Conservation (phyloP, 2,329 filamentous ascomycete genomes). For the Microdochium nivale region DNA sequence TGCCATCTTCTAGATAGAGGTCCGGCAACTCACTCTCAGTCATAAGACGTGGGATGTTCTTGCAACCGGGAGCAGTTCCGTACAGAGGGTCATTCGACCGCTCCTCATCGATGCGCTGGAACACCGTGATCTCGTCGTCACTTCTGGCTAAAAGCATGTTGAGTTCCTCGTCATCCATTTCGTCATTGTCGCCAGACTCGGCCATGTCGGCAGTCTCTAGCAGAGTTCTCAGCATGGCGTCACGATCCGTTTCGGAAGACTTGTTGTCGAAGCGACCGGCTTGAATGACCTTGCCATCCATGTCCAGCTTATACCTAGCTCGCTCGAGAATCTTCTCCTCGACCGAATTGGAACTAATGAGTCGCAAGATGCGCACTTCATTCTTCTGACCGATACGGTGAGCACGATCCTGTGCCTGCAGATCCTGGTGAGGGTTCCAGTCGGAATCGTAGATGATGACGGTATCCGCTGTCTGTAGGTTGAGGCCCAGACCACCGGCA, state of each 20-base stretch:
- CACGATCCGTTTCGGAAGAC: conserved; percentile 95
- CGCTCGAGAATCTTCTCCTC: conserved; percentile 98
- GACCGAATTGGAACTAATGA: conserved; percentile 94
- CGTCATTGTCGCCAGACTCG: conserved; percentile 69
- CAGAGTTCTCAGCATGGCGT: conserved; percentile 89
- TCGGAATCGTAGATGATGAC: conserved; percentile 99
- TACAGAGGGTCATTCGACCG: conserved; percentile 60
- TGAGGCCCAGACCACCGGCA: conserved; percentile 94
- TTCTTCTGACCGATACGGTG: conserved; percentile 99
- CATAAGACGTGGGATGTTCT: conserved; percentile 70
- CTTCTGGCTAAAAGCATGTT: conserved; percentile 89
- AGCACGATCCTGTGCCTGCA: conserved; percentile 98
- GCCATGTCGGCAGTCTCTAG: conserved; percentile 73
- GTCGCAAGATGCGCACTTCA: conserved; percentile 88
- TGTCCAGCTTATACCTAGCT: conserved; percentile 95
- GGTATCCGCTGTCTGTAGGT: conserved; percentile 94
- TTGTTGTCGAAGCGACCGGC: conserved; percentile 99
- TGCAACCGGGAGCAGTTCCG: conserved; percentile 55
- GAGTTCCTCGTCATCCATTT: conserved; percentile 97
- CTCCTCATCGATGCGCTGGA: conserved; percentile 78
- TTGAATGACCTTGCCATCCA: conserved; percentile 99
- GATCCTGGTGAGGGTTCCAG: conserved; percentile 99
- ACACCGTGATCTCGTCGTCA: conserved; percentile 67
- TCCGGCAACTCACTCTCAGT: conserved; percentile 83
- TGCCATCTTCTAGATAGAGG: conserved; percentile 84